These are phyloP conservation scores for Fusarium denticulatum DNA, from an alignment of 2,329 filamentous ascomycete genomes.

Conservation along the genomic window DNA sequence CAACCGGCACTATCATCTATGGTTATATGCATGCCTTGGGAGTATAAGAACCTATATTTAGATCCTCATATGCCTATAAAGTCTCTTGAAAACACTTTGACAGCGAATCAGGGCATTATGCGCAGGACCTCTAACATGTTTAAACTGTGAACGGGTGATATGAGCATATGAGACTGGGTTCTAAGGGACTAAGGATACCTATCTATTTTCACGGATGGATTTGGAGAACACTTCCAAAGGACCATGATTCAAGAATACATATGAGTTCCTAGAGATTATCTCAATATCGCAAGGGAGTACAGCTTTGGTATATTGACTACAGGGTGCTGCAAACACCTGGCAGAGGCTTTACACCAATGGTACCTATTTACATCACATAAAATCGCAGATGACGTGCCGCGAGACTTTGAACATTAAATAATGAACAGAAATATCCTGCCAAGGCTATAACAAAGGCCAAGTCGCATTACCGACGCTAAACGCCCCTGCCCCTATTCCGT, in stretches of 20 bases:
- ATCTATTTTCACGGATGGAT: no score
- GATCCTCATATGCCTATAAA: not conserved
- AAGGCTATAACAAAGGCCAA: not conserved
- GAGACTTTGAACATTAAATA: not conserved
- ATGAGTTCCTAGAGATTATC: not conserved
- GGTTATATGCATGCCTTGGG: no score
- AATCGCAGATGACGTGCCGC: not conserved
- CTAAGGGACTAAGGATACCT: not conserved
- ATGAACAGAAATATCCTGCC: not conserved
- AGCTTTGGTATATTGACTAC: no score
- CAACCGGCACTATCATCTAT: not conserved
- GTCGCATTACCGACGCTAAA: constrained; percentile 13
- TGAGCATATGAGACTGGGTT: not conserved
- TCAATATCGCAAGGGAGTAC: not conserved
- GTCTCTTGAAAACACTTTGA: not conserved
- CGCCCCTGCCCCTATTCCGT: constrained; percentile 18
- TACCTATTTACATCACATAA: no score
- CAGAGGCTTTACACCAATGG: not conserved
- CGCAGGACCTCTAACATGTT: not conserved
- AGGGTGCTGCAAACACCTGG: not conserved
- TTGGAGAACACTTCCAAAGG: no score
- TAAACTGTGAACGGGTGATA: not conserved
- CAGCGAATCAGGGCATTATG: not conserved
- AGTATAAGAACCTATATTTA: not conserved
- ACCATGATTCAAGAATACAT: not conserved